Percentiles rank a stretch among this genome's conserved stretches.
phyloP scores from a whole-genome alignment of 345 rosid species.

The Camelina laxa region DNA sequence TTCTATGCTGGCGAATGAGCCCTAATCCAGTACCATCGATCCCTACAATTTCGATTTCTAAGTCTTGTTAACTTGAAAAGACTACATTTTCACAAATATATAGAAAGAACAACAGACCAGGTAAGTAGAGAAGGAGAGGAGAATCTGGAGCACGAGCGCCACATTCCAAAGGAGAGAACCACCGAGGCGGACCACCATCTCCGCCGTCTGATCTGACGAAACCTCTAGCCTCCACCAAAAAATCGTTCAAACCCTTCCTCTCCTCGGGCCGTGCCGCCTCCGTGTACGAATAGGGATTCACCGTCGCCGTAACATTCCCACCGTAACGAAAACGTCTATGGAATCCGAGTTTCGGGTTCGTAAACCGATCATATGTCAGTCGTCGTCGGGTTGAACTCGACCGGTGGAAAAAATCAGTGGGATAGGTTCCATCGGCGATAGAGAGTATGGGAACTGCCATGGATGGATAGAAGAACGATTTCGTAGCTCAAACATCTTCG shows the following conservation, averaged over 20 bases:
- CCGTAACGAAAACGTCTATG: background rate
- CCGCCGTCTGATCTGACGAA: conserved; percentile 49
- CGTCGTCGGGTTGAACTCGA: conserved; percentile 17
- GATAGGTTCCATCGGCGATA: conserved; percentile 36
- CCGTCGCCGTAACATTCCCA: conserved; percentile 3
- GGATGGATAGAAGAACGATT: conserved; percentile 9
- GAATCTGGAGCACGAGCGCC: conserved; percentile 43
- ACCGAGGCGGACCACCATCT: conserved; percentile 69
- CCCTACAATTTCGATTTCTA: conserved; percentile 45
- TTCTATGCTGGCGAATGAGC: conserved; percentile 59
- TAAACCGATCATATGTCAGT: background rate
- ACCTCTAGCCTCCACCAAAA: conserved; percentile 46
- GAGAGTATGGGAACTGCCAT: conserved; percentile 33
- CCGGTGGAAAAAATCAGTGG: background rate
- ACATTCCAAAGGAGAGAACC: conserved; percentile 71
- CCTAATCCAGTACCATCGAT: conserved; percentile 84
- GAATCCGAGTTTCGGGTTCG: background rate
- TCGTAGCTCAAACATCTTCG: background rate
- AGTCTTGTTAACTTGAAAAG: background rate
- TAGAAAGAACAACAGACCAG: conserved; percentile 46
- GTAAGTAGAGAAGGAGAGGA: conserved; percentile 66
- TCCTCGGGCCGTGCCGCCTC: conserved; percentile 38
- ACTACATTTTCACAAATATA: background rate
- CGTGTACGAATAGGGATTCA: conserved; percentile 34
- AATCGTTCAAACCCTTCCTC: conserved; percentile 50